Evolutionary conservation across 2,329 filamentous ascomycete species (phyloP).

Genomic region (Hypoxylon sp.): DNA sequence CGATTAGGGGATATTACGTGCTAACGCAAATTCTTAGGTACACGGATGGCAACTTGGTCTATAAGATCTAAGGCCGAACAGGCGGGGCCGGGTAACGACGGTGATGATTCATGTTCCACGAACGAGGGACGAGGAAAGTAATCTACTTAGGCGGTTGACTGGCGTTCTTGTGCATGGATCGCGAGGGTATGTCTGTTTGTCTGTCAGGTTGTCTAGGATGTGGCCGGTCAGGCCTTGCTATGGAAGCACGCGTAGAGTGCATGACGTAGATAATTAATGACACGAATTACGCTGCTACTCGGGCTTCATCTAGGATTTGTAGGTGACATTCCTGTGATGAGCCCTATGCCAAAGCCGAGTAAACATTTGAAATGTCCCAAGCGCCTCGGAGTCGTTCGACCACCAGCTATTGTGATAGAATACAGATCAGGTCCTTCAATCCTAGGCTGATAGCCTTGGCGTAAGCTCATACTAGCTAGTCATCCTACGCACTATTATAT

Average conservation of each 20-base stretch:
- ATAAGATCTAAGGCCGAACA: slow-evolving; percentile 46
- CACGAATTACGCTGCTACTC: slow-evolving; percentile 22
- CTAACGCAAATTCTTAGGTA: slow-evolving; percentile 47
- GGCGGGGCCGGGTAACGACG: slow-evolving; percentile 13
- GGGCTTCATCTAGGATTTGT: slow-evolving; percentile 3
- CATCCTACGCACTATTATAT: no score
- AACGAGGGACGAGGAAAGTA: slow-evolving; percentile 6
- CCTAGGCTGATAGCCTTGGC: no score
- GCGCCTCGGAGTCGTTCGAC: no score
- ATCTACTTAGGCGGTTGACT: not conserved
- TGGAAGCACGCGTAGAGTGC: not conserved
- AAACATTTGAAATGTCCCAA: not conserved
- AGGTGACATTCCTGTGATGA: not conserved
- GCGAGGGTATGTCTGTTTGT: slow-evolving; percentile 15
- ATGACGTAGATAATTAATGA: slow-evolving; percentile 11
- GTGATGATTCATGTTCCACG: slow-evolving; percentile 18
- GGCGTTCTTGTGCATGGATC: slow-evolving; percentile 17
- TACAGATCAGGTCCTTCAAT: no score
- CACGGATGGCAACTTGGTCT: slow-evolving; percentile 51
- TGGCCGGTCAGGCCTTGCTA: not conserved
- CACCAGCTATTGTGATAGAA: no score
- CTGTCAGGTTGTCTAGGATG: not conserved
- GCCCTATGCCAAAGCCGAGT: not conserved
- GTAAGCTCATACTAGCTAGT: no score
- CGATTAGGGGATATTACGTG: no score